Evolutionary conservation across 1,139 yeast species (phyloP).

Genomic region (Pneumocystis carinii): DNA sequence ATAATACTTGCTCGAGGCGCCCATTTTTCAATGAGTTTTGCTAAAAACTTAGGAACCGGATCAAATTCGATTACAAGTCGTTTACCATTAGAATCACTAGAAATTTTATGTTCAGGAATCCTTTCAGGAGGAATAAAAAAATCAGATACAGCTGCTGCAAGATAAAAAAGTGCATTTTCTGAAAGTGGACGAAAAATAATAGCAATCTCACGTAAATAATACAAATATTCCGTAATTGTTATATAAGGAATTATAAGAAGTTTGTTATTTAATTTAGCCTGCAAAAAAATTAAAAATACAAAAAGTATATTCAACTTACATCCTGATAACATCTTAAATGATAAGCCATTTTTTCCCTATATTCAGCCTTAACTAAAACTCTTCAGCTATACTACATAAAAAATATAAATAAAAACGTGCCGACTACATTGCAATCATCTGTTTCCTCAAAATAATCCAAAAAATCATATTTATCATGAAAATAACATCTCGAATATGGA

Average conservation of each 20-base stretch:
- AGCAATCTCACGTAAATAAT: slow-evolving; percentile 60
- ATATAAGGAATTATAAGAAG: slow-evolving; percentile 73
- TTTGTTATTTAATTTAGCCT: slow-evolving; percentile 43
- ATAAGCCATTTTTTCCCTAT: slow-evolving; percentile 45
- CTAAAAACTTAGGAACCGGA: slow-evolving; percentile 88
- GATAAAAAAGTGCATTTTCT: slow-evolving; percentile 52
- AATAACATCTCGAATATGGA: slow-evolving; percentile 75
- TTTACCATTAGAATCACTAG: slow-evolving; percentile 46
- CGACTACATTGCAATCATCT: slow-evolving; percentile 21
- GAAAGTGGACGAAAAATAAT: slow-evolving; percentile 37
- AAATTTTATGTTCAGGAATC: slow-evolving; percentile 87
- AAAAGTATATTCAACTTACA: background rate
- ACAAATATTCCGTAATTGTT: slow-evolving; percentile 84
- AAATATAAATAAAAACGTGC: slow-evolving; percentile 4
- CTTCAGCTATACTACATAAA: background rate
- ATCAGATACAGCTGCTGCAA: slow-evolving; percentile 97
- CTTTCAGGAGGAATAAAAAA: slow-evolving; percentile 78
- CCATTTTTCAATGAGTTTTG: slow-evolving; percentile 83
- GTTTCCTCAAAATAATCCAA: slow-evolving; percentile 53
- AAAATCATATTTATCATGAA: slow-evolving; percentile 72
- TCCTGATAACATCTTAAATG: slow-evolving; percentile 50
- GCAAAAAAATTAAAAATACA: background rate
- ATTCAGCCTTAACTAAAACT: slow-evolving; percentile 37
- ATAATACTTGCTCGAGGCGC: slow-evolving; percentile 85
- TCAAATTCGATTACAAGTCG: slow-evolving; percentile 72